Base-by-base conservation (phyloP, 495 filamentous ascomycete genomes). In the Penicillium lagena region DNA sequence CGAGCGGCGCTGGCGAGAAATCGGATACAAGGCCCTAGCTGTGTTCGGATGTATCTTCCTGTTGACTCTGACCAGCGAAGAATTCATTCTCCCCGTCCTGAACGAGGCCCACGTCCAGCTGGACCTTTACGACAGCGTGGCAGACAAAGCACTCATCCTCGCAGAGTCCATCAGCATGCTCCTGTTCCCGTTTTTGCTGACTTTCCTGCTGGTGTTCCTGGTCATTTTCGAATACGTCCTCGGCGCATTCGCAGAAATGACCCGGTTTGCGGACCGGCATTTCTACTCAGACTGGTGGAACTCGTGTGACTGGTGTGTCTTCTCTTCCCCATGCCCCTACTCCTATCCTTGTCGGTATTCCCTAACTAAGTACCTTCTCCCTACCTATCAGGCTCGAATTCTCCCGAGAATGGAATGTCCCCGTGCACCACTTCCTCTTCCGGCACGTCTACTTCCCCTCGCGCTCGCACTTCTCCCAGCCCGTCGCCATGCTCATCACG, bases 251-350 rank as follows among this genome's bases (percentile, higher is more conserved):
- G 93, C 89, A 9, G 93, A 97, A 63, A 60, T 96, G 47, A 96
- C 93, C 13, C 81, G 86, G 51, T 97, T 97, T 54, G 91, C 86
- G 14, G 91, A 97, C 63, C 80, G 91, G 9, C 89, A 93, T 62
- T 97, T 97, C 66, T 97, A 96, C 65, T 83, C 85, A 22, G 91
- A 97, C 72, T 97, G 91, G 91, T 97, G 91, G 90, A 78, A 78
- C 40, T 77, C 75, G 1, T 75, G 73, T 45, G 75, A 78, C 54
- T 78, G 75, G 75, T 72, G 52, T 45, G 64, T 56, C 22, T 39
- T 32, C 4, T 22, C 22, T 22, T 22, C 22, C 2, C 22, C 22
- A 22, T 22, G 4, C 4, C 4, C 4, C 1, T 17, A 1, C 15
- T 17, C 15, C 15, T 17, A 17, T 17, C 2, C 22, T 22, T 22